Base-by-base conservation (phyloP, 176 grass and related monocot species). In the Saccharum officinarum region DNA sequence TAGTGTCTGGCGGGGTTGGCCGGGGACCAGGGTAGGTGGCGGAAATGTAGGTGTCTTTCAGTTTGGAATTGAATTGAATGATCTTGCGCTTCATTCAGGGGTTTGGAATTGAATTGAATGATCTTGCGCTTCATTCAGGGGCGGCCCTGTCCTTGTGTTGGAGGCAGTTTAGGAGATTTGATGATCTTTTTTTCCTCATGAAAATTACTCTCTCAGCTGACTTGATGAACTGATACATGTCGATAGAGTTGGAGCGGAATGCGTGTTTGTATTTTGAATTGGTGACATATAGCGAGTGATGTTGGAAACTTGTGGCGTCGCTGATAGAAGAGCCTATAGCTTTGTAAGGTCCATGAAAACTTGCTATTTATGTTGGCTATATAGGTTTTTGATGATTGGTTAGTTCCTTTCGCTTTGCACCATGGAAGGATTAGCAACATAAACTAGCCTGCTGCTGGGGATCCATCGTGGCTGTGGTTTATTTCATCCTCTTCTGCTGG, bases 1-100 rank as follows among this genome's bases (percentile, higher is more conserved):
- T 23, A 8, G 39, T 40, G 39, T 6, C 42, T 77, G 18, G 13
- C n/a, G n/a, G 70, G 42, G 42, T 75, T 23, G 55, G 22, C 22
- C 4, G 8, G 57, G 57, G 71, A 62, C 36, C 50, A 2, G 4
- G 55, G 67, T 54, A 46, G 59, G 66, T 57, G 25, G 36, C 14
- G 79, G 80, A 12, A 85, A 89, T 81, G 82, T 0, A 54, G 7
- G 20, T 22, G 85, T 54, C 44, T 23, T 30, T 52, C 69, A 25
- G 62, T 57, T 68, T 25, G 36, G 75, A 78, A 73, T 72, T 47
- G 13, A 30, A 75, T 83, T n/a, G n/a, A n/a, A n/a, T n/a, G n/a
- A n/a, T n/a, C n/a, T n/a, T n/a, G n/a, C n/a, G n/a, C n/a, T n/a
- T n/a, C n/a, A n/a, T n/a, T n/a, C n/a, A n/a, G n/a, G n/a, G n/a